phyloP scores from a whole-genome alignment of 179 eudicot species.

The Spinacia oleracea region DNA sequence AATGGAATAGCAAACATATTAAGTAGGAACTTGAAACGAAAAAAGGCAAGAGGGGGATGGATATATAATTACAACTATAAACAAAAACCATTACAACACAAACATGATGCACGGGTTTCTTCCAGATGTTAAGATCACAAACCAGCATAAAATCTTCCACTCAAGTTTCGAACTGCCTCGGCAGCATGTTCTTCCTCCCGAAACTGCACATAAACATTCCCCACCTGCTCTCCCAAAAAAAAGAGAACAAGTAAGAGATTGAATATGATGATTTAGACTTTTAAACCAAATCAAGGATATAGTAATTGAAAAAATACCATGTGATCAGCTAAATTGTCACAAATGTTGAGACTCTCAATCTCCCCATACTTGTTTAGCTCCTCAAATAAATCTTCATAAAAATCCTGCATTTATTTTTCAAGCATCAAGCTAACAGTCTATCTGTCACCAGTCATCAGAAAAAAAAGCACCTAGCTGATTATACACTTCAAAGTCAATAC shows the following conservation, averaged over 20 bases:
- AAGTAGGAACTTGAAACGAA: neutral
- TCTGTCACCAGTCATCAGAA: conserved; percentile 13
- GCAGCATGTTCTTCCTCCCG: conserved; percentile 98
- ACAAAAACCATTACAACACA: neutral
- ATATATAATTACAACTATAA: neutral
- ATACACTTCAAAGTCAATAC: neutral
- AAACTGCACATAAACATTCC: conserved; percentile 91
- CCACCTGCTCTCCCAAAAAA: conserved; percentile 47
- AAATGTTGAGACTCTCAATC: conserved; percentile 85
- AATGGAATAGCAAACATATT: neutral
- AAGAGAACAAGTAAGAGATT: neutral
- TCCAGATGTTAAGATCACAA: conserved; percentile 18
- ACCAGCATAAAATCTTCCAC: conserved; percentile 91
- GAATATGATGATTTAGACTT: neutral
- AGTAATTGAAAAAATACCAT: conserved; percentile 49
- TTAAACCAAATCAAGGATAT: neutral
- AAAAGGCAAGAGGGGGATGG: neutral
- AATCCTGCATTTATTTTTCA: conserved; percentile 54
- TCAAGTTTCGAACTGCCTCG: conserved; percentile 67
- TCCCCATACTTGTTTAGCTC: conserved; percentile 95
- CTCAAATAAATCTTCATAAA: conserved; percentile 91
- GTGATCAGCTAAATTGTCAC: conserved; percentile 97
- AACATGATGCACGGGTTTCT: neutral
- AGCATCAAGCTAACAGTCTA: neutral
- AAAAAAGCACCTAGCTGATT: neutral